These are phyloP conservation scores for Penicillium sp. DNA, from an alignment of 2,329 filamentous ascomycete species.

Conservation along the genomic window DNA sequence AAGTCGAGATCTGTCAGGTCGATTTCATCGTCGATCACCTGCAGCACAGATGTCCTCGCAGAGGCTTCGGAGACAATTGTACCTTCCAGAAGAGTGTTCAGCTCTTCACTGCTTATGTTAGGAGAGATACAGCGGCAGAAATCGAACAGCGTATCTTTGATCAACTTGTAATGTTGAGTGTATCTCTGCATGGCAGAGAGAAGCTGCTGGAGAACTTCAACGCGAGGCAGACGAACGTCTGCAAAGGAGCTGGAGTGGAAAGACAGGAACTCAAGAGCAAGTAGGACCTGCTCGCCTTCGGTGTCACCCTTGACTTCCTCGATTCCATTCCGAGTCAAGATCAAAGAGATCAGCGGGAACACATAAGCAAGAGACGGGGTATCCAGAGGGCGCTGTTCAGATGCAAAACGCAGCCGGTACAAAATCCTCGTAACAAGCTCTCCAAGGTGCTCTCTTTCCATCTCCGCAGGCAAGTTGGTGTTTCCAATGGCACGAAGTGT, in stretches of 20 bases:
- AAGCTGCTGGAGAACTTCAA: constrained; percentile 68
- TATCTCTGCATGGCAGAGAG: constrained; percentile 84
- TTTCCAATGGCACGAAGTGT: constrained; percentile 77
- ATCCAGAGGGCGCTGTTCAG: constrained; percentile 93
- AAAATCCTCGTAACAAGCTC: constrained; percentile 79
- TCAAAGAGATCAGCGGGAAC: constrained; percentile 74
- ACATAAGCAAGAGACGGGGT: constrained; percentile 83
- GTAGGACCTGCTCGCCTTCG: constrained; percentile 81
- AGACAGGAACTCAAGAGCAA: constrained; percentile 82
- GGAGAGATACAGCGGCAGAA: constrained; percentile 79
- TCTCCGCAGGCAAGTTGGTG: constrained; percentile 66
- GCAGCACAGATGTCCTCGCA: constrained; percentile 80
- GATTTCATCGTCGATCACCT: constrained; percentile 86
- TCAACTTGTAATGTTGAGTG: constrained; percentile 87
- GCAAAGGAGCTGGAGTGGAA: constrained; percentile 80
- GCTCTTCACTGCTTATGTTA: constrained; percentile 72
- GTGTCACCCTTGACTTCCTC: constrained; percentile 65
- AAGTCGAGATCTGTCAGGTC: constrained; percentile 85
- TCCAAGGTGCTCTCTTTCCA: constrained; percentile 77
- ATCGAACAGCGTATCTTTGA: constrained; percentile 89
- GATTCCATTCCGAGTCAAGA: constrained; percentile 77
- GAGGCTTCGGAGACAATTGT: constrained; percentile 74
- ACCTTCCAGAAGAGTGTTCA: constrained; percentile 72
- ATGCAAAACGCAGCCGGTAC: constrained; percentile 84
- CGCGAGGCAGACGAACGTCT: constrained; percentile 72